Evolutionary conservation across 2,329 filamentous ascomycete genomes (phyloP).

Genomic region (Ophiostoma perfectum): DNA sequence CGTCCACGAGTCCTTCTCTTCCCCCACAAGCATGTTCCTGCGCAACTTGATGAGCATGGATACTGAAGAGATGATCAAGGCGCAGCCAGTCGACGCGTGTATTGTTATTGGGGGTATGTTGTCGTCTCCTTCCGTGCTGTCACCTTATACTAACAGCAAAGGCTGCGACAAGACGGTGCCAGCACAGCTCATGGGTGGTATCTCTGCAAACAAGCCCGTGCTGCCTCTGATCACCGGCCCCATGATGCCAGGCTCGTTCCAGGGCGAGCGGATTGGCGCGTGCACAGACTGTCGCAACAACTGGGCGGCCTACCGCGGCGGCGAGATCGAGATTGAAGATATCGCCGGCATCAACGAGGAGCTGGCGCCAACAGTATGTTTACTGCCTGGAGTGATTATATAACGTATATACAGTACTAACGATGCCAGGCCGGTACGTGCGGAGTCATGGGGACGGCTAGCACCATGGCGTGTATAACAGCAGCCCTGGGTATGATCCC

Average conservation of each 20-base stretch:
- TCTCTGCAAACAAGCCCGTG: conserved; percentile 68
- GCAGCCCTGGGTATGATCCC: conserved; percentile 78
- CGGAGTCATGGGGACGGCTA: conserved; percentile 87
- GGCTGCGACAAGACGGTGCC: conserved; percentile 69
- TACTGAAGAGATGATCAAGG: conserved; percentile 70
- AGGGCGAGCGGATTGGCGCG: conserved; percentile 60
- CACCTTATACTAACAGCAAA: neutral
- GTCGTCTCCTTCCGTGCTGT: too few species aligned
- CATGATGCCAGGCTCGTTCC: conserved; percentile 65
- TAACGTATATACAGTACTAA: too few species aligned
- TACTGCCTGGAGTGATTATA: too few species aligned
- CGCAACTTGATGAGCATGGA: conserved; percentile 75
- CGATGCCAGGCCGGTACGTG: conserved; percentile 59
- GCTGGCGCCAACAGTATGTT: conserved; percentile 54
- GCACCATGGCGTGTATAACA: conserved; percentile 81
- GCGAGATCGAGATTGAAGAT: conserved; percentile 64
- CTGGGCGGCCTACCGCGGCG: conserved; percentile 64
- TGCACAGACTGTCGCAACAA: conserved; percentile 71
- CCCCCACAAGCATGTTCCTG: conserved; percentile 69
- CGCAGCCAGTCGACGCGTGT: conserved; percentile 64
- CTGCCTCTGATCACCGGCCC: conserved; percentile 65
- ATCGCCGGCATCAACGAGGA: conserved; percentile 67
- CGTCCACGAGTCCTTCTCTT: conserved; percentile 62
- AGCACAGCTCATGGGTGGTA: conserved; percentile 69
- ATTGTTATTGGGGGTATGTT: conserved; percentile 54